Percentiles rank a stretch among this genome's conserved stretches.
These are phyloP conservation scores for Capsicum pubescens DNA, from an alignment of 257 asterid species.

Conservation along the genomic window DNA sequence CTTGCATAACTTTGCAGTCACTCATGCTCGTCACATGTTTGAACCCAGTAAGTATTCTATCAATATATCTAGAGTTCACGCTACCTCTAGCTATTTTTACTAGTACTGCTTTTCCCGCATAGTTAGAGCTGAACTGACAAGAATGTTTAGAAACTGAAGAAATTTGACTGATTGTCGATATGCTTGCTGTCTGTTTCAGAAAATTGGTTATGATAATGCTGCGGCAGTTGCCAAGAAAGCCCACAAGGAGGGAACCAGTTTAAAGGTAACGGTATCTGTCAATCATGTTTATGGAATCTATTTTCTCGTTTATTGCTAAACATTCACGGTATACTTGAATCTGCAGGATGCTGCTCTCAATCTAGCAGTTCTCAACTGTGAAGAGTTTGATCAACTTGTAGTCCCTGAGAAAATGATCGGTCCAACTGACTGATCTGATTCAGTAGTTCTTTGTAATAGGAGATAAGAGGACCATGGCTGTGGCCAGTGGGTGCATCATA, in stretches of 20 bases:
- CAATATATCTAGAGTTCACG: conserved; percentile 20
- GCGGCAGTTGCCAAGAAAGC: conserved; percentile 97
- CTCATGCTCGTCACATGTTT: conserved; percentile 96
- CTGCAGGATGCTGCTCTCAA: conserved; percentile 84
- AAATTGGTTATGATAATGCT: conserved; percentile 95
- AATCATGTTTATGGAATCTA: neutral
- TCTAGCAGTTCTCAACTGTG: conserved; percentile 69
- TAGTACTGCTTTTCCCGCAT: neutral
- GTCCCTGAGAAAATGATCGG: conserved; percentile 97
- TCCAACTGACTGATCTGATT: conserved; percentile 48
- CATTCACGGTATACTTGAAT: conserved; percentile 10
- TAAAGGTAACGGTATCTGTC: conserved; percentile 56
- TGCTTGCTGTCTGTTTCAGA: conserved; percentile 51
- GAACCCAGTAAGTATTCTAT: conserved; percentile 71
- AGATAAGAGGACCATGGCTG: too few species aligned
- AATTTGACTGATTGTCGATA: neutral
- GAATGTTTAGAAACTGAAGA: neutral
- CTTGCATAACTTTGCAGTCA: conserved; percentile 60
- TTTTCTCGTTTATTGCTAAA: neutral
- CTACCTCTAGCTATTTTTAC: neutral
- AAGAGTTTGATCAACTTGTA: conserved; percentile 81
- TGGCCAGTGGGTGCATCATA: too few species aligned
- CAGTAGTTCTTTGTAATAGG: too few species aligned
- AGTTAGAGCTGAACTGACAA: neutral
- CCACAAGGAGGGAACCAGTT: conserved; percentile 87